Evolutionary conservation across 2,329 filamentous ascomycete genomes (phyloP), one percentile per base, ranked within the genome.

Genomic region (Colletotrichum lentis): DNA sequence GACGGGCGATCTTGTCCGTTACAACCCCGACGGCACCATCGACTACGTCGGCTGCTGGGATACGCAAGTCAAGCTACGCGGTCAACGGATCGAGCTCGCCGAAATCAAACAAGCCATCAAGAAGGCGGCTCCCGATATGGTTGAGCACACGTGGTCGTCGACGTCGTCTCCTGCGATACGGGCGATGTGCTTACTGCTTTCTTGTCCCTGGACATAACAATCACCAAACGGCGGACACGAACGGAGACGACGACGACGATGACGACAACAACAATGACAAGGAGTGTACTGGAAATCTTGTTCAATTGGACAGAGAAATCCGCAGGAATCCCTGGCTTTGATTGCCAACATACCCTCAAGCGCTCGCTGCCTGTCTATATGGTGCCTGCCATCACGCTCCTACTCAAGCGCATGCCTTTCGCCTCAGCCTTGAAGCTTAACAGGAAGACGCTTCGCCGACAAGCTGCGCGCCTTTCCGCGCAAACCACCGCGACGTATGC

Each of bases 1-100:
- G 69, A 85, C 84, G 3, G 84, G 84, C 5, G 84, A 86, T 70
- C 75, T 86, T 1, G 83, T 77, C 3, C 71, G 72, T 35, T 83
- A 83, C 44, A 75, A 80, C 47, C 71, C 74, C 0, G 52, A 57
- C 27, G 61, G 61, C 18, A 37, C 47, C 4, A 61, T 67, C 22
- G 16, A 67, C n/a, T 53, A 55, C 22, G 18, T 67, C 20, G 63
- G 63, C 14, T 27, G 41, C 22, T 31, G 41, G n/a, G 43, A 59
- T 39, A 59, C 56, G 24, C 56, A 59, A 31, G 44, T 59, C 56
- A 59, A 59, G 24, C 22, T 59, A 14, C 56, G 50, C n/a, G 57
- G 64, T 20, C 27, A 44, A 43, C 50, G 22, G 4, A 56, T 88
- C 50, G 89, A 86, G 75, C 79, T 86, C 4, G 73, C 69, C 0